phyloP scores from a whole-genome alignment of 2,329 filamentous ascomycete genomes.

The Cordyceps cicadae region DNA sequence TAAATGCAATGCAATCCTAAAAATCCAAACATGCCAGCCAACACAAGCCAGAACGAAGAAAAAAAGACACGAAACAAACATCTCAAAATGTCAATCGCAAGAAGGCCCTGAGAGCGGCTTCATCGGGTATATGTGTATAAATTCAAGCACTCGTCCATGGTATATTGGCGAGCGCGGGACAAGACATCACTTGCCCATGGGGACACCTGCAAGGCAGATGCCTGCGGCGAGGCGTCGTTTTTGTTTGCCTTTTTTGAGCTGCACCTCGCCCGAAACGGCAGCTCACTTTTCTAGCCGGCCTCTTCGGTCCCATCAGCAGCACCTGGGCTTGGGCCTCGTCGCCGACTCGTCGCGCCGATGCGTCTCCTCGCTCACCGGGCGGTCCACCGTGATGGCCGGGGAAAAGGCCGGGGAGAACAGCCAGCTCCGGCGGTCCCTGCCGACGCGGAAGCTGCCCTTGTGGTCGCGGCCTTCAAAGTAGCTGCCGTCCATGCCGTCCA shows the following conservation, averaged over 20 bases:
- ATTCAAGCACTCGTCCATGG: too few species aligned
- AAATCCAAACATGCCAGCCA: conserved; percentile 1
- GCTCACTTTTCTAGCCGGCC: neutral
- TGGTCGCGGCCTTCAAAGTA: conserved; percentile 45
- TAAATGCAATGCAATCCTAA: neutral
- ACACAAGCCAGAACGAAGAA: neutral
- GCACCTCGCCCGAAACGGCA: too few species aligned
- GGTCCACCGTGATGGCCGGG: conserved; percentile 41
- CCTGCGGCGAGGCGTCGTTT: neutral
- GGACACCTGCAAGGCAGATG: neutral
- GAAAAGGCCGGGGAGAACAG: conserved; percentile 48
- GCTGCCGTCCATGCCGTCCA: conserved; percentile 34
- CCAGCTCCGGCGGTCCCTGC: conserved; percentile 51
- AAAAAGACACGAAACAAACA: neutral
- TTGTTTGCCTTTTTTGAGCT: too few species aligned
- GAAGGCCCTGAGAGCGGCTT: neutral
- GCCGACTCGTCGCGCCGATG: conserved; percentile 13
- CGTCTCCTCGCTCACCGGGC: conserved; percentile 24
- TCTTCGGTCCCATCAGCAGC: conserved; percentile 15
- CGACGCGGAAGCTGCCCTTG: conserved; percentile 47
- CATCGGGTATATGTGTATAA: neutral
- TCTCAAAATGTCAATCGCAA: neutral
- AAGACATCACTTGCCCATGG: neutral
- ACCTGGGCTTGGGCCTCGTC: conserved; percentile 19
- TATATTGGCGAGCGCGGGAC: neutral